Conservation (phyloP, 2,329 filamentous ascomycete species). For the Calonectria pauciramosa region DNA sequence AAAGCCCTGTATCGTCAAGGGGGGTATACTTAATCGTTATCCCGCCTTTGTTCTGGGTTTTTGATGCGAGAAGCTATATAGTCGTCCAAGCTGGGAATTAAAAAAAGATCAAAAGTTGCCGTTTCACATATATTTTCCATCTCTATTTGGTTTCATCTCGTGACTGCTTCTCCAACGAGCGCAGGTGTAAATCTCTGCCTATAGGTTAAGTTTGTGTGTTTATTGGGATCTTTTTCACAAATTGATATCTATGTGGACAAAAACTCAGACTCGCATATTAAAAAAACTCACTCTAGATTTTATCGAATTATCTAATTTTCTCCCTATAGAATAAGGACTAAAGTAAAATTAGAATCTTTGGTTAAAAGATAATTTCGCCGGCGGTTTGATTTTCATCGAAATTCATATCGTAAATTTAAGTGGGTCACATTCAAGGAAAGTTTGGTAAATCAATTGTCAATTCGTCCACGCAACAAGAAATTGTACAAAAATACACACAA, state of each 20-base stretch:
- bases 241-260: not conserved
- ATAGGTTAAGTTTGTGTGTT: not conserved
- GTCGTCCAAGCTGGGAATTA: slow-evolving; percentile 39
- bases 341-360: not conserved
- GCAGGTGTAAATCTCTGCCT: not conserved
- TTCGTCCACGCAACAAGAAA: not conserved
- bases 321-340: not conserved
- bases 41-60: slow-evolving; percentile 63
- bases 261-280: not conserved
- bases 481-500: slow-evolving; percentile 1
- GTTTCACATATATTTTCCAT: slow-evolving; percentile 16
- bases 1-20: slow-evolving; percentile 96
- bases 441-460: not conserved
- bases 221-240: not conserved
- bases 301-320: not conserved
- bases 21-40: slow-evolving; percentile 92
- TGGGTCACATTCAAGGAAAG: not conserved
- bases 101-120: slow-evolving; percentile 39
- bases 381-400: not conserved
- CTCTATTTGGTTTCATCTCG: not conserved
- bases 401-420: not conserved
- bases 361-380: not conserved
- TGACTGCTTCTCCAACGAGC: not conserved
- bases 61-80: slow-evolving; percentile 47
- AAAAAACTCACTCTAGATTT: not conserved